These are phyloP conservation scores for Neurospora pannonica DNA, from an alignment of 495 filamentous ascomycete genomes.

Conservation along the genomic window DNA sequence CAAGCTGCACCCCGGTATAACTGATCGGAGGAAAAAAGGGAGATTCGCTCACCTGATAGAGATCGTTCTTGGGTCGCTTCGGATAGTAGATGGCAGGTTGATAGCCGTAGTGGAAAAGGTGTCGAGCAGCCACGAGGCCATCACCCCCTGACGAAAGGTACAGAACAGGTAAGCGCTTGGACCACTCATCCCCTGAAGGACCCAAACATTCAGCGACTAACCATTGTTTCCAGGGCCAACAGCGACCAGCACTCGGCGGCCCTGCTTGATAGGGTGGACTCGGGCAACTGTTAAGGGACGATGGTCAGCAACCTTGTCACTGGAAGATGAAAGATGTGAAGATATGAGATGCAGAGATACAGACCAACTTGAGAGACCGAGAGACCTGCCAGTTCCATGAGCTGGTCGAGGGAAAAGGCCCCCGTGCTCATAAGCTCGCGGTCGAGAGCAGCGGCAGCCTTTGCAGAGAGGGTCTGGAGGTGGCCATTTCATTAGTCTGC, in stretches of 20 bases:
- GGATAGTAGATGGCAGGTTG: slow-evolving; percentile 86
- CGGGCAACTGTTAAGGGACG: slow-evolving; percentile 20
- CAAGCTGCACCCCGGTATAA: neutral
- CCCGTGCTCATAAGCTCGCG: slow-evolving; percentile 89
- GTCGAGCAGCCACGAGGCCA: slow-evolving; percentile 87
- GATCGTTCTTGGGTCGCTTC: slow-evolving; percentile 77
- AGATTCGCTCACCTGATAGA: slow-evolving; percentile 59
- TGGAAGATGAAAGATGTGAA: neutral
- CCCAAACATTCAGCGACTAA: slow-evolving; percentile 27
- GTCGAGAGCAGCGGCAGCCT: slow-evolving; percentile 81
- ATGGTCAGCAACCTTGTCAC: slow-evolving; percentile 1
- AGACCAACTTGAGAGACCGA: slow-evolving; percentile 87
- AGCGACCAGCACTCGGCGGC: slow-evolving; percentile 70
- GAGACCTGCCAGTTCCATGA: slow-evolving; percentile 93
- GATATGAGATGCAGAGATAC: slow-evolving; percentile 6
- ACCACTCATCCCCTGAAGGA: slow-evolving; percentile 4
- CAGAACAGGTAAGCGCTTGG: slow-evolving; percentile 16
- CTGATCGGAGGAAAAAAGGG: neutral
- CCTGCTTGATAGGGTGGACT: slow-evolving; percentile 65
- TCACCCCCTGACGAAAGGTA: slow-evolving; percentile 57
- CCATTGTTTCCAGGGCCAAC: slow-evolving; percentile 95
- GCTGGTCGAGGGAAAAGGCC: slow-evolving; percentile 87
- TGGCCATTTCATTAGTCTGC: slow-evolving; percentile 10
- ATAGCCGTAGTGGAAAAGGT: slow-evolving; percentile 92
- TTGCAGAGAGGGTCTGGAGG: slow-evolving; percentile 69